These are phyloP conservation scores for Bruguiera hainesii DNA, from an alignment of 441 rosid genomes.

Conservation along the genomic window DNA sequence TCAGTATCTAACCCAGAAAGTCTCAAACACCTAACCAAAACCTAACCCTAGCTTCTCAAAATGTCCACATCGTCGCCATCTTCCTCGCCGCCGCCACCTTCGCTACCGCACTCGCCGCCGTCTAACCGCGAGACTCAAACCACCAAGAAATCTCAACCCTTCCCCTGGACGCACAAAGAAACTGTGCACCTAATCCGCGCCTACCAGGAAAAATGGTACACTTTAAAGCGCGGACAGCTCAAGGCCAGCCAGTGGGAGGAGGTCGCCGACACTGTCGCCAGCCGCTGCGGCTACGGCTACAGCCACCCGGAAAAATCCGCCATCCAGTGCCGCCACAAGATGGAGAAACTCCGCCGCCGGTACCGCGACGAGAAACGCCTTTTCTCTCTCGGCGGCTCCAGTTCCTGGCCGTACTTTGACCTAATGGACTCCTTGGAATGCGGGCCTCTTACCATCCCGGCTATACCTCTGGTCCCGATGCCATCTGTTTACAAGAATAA, in stretches of 20 bases:
- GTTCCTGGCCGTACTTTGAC: conserved; percentile 68
- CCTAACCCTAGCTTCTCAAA: neutral
- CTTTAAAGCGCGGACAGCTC: conserved; percentile 76
- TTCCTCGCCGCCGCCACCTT: conserved; percentile 26
- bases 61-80: conserved; percentile 23
- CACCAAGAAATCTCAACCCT: conserved; percentile 65
- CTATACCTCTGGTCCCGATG: conserved; percentile 41
- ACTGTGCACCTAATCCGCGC: conserved; percentile 68
- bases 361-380: conserved; percentile 77
- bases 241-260: conserved; percentile 89
- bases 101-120: conserved; percentile 28
- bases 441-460: conserved; percentile 45
- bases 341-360: conserved; percentile 92
- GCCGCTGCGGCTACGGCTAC: conserved; percentile 46
- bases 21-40: neutral
- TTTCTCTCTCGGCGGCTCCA: conserved; percentile 38
- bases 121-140: conserved; percentile 22
- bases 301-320: conserved; percentile 53
- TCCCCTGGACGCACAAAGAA: conserved; percentile 84
- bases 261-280: conserved; percentile 57
- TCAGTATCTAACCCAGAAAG: too few relatives aligned
- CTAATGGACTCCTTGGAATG: conserved; percentile 87
- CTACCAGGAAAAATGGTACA: conserved; percentile 76
- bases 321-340: conserved; percentile 92
- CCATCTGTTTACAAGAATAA: conserved; percentile 24